Evolutionary conservation across 306 rosid genomes (phyloP), one percentile per base, ranked within the genome.

Genomic region (Lotus japonicus): DNA sequence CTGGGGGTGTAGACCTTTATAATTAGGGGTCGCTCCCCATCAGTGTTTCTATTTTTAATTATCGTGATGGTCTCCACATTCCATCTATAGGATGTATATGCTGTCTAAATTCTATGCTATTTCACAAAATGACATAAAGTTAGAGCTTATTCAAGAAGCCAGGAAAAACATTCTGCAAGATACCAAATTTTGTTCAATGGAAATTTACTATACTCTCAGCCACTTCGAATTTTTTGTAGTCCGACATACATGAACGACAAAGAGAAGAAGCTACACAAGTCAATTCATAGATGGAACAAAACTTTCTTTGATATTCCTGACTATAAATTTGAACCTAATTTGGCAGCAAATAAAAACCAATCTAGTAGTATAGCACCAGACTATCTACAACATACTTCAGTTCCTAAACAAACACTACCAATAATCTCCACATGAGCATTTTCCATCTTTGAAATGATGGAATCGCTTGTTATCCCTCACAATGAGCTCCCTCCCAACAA

Each of bases 401-500:
- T 49, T 50, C 36, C 17, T 48, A 15, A 5, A 33, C 73, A 46
- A 58, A 51, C 58, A 35, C 80, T 75, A 92, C 98, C 97, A 92
- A 76, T 84, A 90, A 83, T 92, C 97, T 66, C 96, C 86, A 72
- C 98, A 92, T 5, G 98, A 88, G 86, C 97, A 92, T 64, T 78
- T 82, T 18, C 96, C 97, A 74, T 86, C 86, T 82, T 73, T 92
- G 74, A 92, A 90, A 85, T 92, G 97, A 82, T 92, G 97, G 73
- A 92, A 90, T 43, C 98, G 85, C 83, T 90, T 90, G 85, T 92
- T 92, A 65, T 92, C 98, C 78, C 98, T 76, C 15, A 92, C 98
- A 53, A 92, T 89, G 76, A 92, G 86, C 81, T 89, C 96, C 80
- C 97, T 86, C 16, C 98, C 98, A 55, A 88, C 98, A 68, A 92